Conservation (phyloP, 495 filamentous ascomycete species). For the Penicillium bialowiezense region DNA sequence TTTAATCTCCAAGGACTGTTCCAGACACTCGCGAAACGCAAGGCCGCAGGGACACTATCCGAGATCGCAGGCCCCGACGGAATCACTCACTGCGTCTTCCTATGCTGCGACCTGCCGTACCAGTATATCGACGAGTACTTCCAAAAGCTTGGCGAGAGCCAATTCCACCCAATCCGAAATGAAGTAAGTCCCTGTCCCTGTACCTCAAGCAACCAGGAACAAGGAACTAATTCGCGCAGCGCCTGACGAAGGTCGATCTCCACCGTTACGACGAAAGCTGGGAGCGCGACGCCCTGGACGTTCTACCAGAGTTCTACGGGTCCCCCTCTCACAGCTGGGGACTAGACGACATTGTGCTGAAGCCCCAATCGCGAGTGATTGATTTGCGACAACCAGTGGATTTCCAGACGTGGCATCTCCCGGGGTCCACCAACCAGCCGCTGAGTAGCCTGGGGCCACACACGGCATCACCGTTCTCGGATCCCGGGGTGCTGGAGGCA, state of each 20-base stretch:
- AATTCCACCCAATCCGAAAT: constrained; percentile 57
- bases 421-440: constrained; percentile 44
- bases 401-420: constrained; percentile 43
- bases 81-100: constrained; percentile 55
- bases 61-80: constrained; percentile 45
- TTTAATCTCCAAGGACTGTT: constrained; percentile 55
- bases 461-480: constrained; percentile 43
- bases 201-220: too few relatives aligned
- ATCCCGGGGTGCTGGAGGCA: constrained; percentile 39
- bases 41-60: constrained; percentile 38
- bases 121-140: constrained; percentile 63
- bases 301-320: constrained; percentile 36
- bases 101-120: constrained; percentile 62
- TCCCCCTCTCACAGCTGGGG: constrained; percentile 18
- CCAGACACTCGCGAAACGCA: constrained; percentile 48
- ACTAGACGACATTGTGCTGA: constrained; percentile 23
- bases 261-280: constrained; percentile 54
- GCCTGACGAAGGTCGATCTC: constrained; percentile 48
- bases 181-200: constrained; percentile 37
- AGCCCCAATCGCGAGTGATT: constrained; percentile 31
- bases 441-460: constrained; percentile 29
- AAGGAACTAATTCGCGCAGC: constrained; percentile 25
- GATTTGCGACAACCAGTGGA: constrained; percentile 40
- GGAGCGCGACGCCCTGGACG: constrained; percentile 42
- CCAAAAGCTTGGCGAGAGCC: constrained; percentile 44